phyloP scores from a whole-genome alignment of 2,329 filamentous ascomycete genomes.

The Ophiostoma angusticollis region DNA sequence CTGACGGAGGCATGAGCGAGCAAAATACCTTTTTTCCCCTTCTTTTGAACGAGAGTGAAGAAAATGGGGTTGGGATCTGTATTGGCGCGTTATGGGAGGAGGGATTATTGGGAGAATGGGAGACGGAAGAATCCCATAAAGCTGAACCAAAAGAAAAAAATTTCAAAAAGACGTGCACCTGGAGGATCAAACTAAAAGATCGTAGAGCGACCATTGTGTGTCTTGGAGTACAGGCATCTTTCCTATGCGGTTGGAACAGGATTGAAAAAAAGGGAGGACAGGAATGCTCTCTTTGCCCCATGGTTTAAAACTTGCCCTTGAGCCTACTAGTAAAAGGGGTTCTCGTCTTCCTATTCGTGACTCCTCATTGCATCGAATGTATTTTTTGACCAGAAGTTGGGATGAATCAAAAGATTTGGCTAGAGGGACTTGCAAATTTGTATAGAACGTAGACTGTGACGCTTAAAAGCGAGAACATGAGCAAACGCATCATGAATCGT shows the following conservation, averaged over 20 bases:
- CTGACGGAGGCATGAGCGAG: constrained; percentile 46
- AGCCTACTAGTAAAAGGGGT: too few species aligned
- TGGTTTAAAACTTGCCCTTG: background rate
- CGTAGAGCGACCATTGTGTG: background rate
- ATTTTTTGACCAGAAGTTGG: too few species aligned
- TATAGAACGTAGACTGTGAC: too few species aligned
- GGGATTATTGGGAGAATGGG: background rate
- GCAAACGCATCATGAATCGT: too few species aligned
- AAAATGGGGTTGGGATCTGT: constrained; percentile 1
- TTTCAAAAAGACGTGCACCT: background rate
- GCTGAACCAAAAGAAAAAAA: background rate
- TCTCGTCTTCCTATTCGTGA: too few species aligned
- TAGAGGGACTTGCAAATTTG: too few species aligned
- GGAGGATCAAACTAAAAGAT: constrained; percentile 1
- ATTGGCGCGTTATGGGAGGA: constrained; percentile 6
- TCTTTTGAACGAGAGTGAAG: background rate
- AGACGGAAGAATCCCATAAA: background rate
- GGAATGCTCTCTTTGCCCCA: too few species aligned
- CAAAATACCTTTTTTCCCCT: background rate
- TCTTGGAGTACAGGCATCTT: background rate
- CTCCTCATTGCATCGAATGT: too few species aligned
- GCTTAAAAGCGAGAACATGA: too few species aligned
- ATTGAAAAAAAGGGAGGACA: background rate
- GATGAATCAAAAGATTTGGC: too few species aligned
- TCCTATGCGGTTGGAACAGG: background rate